phyloP scores from a whole-genome alignment of 1,284 basidiomycete species.

The Trametes hirsuta region DNA sequence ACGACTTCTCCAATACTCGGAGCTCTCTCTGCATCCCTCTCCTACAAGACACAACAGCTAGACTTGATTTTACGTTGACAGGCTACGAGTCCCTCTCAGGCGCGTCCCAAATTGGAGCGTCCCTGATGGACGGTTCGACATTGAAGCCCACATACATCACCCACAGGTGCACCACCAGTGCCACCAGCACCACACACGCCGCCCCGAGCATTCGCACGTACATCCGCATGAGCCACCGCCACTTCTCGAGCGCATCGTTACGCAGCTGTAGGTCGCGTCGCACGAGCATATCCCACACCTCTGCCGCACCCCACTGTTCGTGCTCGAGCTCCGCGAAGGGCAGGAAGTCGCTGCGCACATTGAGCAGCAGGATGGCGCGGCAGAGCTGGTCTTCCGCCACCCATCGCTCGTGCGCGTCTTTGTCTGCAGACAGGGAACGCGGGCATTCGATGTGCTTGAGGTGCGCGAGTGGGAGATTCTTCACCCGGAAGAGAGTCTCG shows the following conservation, averaged over 20 bases:
- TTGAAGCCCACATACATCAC: not conserved
- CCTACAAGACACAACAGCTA: too few species aligned
- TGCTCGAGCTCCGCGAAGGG: slow-evolving; percentile 3
- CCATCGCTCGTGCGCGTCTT: slow-evolving; percentile 5
- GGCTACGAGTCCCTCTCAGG: too few species aligned
- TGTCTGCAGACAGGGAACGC: not conserved
- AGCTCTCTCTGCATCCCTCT: too few species aligned
- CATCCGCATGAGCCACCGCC: slow-evolving; percentile 1
- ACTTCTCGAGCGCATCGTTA: not conserved
- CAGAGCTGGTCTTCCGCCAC: slow-evolving; percentile 19
- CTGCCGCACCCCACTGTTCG: slow-evolving; percentile 8
- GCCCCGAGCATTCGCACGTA: not conserved
- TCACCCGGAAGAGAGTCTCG: slow-evolving; percentile 13
- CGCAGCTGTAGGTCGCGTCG: not conserved
- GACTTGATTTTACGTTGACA: too few species aligned
- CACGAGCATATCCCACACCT: slow-evolving; percentile 12
- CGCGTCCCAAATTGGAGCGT: too few species aligned
- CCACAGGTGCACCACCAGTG: not conserved
- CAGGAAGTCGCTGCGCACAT: slow-evolving; percentile 12
- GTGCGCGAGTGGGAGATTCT: slow-evolving; percentile 13
- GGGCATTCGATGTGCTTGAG: slow-evolving; percentile 5
- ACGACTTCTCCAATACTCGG: too few species aligned
- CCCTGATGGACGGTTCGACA: too few species aligned
- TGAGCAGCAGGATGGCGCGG: slow-evolving; percentile 19
- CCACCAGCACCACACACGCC: not conserved